phyloP scores from a whole-genome alignment of 2,329 filamentous ascomycete genomes.

The Cercospora berteroae region DNA sequence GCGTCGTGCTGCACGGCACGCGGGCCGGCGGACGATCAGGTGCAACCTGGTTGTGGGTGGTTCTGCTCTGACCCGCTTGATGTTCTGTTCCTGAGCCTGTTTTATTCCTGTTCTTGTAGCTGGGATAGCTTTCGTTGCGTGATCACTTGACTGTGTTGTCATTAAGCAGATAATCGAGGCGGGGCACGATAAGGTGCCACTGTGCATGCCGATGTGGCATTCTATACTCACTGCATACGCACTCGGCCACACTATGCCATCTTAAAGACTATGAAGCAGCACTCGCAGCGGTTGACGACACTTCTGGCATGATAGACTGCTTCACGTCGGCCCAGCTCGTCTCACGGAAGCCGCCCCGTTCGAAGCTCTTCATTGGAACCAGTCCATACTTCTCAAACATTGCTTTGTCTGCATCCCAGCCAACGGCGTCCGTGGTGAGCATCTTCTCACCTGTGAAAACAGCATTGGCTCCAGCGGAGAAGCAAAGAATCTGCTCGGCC shows the following conservation, averaged over 20 bases:
- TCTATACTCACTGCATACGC: not conserved
- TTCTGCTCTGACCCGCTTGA: not conserved
- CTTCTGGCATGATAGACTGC: slow-evolving; percentile 2
- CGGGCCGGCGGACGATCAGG: not conserved
- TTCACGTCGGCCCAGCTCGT: slow-evolving; percentile 32
- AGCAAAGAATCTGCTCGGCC: slow-evolving; percentile 85
- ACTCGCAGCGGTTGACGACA: not conserved
- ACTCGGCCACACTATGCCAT: not conserved
- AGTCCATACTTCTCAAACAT: slow-evolving; percentile 85
- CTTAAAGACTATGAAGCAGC: not conserved
- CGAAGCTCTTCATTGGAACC: slow-evolving; percentile 63
- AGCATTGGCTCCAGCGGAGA: slow-evolving; percentile 89
- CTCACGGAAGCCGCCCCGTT: slow-evolving; percentile 37
- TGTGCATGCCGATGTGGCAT: not conserved
- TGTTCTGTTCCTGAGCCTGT: not conserved
- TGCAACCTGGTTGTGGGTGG: not conserved
- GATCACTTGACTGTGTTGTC: not conserved
- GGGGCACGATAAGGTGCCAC: not conserved
- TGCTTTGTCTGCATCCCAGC: slow-evolving; percentile 81
- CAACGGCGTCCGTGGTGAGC: slow-evolving; percentile 87
- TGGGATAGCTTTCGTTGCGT: not conserved
- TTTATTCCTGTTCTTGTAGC: not conserved
- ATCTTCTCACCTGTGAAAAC: slow-evolving; percentile 95
- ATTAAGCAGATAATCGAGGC: not conserved
- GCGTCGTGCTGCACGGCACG: not conserved